Evolutionary conservation across 2,329 filamentous ascomycete genomes (phyloP).

Genomic region (Fusarium devonianum): DNA sequence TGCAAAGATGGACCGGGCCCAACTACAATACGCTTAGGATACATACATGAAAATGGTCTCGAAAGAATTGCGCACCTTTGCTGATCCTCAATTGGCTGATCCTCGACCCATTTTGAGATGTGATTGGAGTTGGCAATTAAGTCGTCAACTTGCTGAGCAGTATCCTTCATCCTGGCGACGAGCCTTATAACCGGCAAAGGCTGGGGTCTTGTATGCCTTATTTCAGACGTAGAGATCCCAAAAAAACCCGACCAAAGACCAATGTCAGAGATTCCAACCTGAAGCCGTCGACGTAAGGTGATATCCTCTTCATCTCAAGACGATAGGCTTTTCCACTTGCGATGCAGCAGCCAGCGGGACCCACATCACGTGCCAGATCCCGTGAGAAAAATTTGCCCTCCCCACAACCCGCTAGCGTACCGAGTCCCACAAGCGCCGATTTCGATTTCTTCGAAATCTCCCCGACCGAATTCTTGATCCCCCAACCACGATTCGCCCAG

Average conservation of each 20-base stretch:
- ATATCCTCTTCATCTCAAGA: constrained; percentile 1
- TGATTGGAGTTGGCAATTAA: constrained; percentile 49
- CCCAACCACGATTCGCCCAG: constrained; percentile 44
- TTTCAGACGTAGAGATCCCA: background rate
- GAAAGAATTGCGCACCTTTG: constrained; percentile 45
- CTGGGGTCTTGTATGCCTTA: background rate
- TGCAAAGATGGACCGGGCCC: constrained; percentile 54
- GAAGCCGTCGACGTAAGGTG: constrained; percentile 16
- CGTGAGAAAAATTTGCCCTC: constrained; percentile 50
- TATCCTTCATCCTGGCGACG: constrained; percentile 34
- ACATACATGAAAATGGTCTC: constrained; percentile 21
- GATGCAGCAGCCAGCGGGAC: background rate
- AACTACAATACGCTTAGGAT: constrained; percentile 38
- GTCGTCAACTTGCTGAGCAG: constrained; percentile 41
- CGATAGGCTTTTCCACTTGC: constrained; percentile 24
- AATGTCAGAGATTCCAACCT: constrained; percentile 3
- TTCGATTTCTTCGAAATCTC: constrained; percentile 31
- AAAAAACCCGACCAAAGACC: constrained; percentile 1
- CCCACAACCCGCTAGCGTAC: constrained; percentile 34
- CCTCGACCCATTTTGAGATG: constrained; percentile 53
- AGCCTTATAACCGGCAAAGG: constrained; percentile 1
- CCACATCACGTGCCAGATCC: constrained; percentile 43
- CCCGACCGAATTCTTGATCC: constrained; percentile 22
- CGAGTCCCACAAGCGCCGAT: constrained; percentile 38
- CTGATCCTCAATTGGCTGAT: constrained; percentile 46